Percentiles rank a stretch among this genome's conserved stretches.
Conservation (phyloP, 176 grass and related monocot genomes). For the Cocos nucifera region DNA sequence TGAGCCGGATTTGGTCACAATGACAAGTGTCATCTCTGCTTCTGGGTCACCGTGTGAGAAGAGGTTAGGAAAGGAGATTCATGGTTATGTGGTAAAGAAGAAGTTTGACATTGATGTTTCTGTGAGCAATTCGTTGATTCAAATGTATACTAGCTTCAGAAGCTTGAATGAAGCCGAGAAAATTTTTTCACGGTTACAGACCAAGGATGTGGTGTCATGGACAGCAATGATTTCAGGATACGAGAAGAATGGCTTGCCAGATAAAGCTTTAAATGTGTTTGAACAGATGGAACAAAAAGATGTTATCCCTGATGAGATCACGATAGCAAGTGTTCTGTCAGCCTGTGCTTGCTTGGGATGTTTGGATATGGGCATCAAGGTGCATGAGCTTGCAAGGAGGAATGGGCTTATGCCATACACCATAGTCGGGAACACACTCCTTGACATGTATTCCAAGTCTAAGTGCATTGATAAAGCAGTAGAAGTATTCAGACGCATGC, state of each 20-base stretch:
- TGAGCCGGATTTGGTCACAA: conserved; percentile 61
- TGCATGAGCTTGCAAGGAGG: conserved; percentile 53
- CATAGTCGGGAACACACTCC: conserved; percentile 51
- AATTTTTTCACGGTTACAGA: conserved; percentile 58
- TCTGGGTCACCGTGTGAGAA: conserved; percentile 32
- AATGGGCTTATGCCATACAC: conserved; percentile 38
- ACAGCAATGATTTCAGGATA: conserved; percentile 95
- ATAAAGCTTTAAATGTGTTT: conserved; percentile 76
- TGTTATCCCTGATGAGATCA: conserved; percentile 56
- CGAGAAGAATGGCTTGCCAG: conserved; percentile 61
- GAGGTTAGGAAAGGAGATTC: conserved; percentile 60
- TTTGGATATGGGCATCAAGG: conserved; percentile 62
- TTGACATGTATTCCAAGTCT: conserved; percentile 89
- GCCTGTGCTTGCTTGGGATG: conserved; percentile 59
- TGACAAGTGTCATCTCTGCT: conserved; percentile 66
- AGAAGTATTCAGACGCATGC: conserved; percentile 65
- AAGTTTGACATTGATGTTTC: conserved; percentile 55
- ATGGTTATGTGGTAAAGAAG: conserved; percentile 63
- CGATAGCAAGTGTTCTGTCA: conserved; percentile 58
- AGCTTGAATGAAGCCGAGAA: conserved; percentile 46
- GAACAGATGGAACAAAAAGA: conserved; percentile 59
- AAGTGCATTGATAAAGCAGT: conserved; percentile 70
- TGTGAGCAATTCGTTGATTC: conserved; percentile 66
- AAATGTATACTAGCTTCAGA: conserved; percentile 61
- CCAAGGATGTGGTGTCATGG: conserved; percentile 69